phyloP scores from a whole-genome alignment of 1,284 basidiomycete genomes.

The Cutaneotrichosporon sp. region DNA sequence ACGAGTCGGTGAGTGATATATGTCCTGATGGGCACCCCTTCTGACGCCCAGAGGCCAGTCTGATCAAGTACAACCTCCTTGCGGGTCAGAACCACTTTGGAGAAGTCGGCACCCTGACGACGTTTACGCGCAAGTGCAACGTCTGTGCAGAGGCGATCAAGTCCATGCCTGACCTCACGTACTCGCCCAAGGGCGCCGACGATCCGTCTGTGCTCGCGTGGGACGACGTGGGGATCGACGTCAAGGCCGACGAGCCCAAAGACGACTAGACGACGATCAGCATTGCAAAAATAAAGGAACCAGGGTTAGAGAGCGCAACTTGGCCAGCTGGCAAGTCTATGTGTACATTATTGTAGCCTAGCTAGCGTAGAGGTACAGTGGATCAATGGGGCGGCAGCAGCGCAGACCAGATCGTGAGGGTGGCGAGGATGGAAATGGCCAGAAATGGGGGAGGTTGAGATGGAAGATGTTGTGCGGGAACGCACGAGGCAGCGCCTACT shows the following conservation, averaged over 20 bases:
- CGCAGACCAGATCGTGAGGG: neutral
- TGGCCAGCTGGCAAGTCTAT: neutral
- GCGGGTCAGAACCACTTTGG: slow-evolving; percentile 49
- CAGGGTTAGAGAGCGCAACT: too few relatives aligned
- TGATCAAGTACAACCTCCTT: slow-evolving; percentile 51
- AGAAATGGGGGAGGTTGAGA: too few relatives aligned
- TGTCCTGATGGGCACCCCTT: neutral
- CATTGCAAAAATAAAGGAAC: neutral
- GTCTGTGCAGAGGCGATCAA: slow-evolving; percentile 26
- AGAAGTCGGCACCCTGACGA: slow-evolving; percentile 38
- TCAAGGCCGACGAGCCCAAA: neutral
- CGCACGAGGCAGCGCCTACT: too few relatives aligned
- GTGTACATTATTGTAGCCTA: slow-evolving; percentile 6
- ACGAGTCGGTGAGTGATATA: slow-evolving; percentile 69
- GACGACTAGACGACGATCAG: too few relatives aligned
- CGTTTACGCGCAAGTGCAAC: slow-evolving; percentile 41
- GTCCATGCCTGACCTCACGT: slow-evolving; percentile 26
- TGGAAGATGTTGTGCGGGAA: too few relatives aligned
- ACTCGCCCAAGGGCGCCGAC: slow-evolving; percentile 32
- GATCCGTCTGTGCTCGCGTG: slow-evolving; percentile 33
- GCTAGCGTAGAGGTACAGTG: slow-evolving; percentile 1
- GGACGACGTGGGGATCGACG: slow-evolving; percentile 33
- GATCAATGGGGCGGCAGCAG: too few relatives aligned
- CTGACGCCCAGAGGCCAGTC: slow-evolving; percentile 44
- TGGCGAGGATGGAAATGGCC: too few relatives aligned